These are phyloP conservation scores for Boletus insuetus DNA, from an alignment of 768 basidiomycete species.

Conservation along the genomic window DNA sequence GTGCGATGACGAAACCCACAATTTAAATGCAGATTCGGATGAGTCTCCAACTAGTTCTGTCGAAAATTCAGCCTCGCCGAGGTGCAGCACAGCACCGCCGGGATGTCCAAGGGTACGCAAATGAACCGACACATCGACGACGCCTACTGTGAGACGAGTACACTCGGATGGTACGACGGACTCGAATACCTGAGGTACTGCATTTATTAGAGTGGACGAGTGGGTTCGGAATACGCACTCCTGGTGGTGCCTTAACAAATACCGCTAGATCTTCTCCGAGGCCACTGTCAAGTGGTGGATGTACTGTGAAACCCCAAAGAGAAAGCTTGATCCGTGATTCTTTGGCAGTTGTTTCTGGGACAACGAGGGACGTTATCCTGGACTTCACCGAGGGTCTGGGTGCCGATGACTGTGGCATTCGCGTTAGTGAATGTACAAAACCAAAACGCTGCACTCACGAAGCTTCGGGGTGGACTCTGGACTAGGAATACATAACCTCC, in stretches of 20 bases:
- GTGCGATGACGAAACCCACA: slow-evolving; percentile 48
- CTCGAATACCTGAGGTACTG: slow-evolving; percentile 69
- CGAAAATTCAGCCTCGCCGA: slow-evolving; percentile 64
- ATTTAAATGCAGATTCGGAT: slow-evolving; percentile 48
- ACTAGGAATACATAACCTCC: slow-evolving; percentile 43
- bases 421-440: slow-evolving; percentile 1
- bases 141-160: slow-evolving; percentile 64
- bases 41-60: slow-evolving; percentile 74
- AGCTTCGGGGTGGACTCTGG: slow-evolving; percentile 52
- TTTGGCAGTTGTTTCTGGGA: slow-evolving; percentile 65
- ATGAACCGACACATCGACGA: slow-evolving; percentile 67
- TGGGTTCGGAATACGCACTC: slow-evolving; percentile 50
- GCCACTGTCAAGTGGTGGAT: slow-evolving; percentile 55
- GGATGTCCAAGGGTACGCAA: slow-evolving; percentile 53
- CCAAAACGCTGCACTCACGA: slow-evolving; percentile 44
- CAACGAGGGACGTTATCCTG: slow-evolving; percentile 61
- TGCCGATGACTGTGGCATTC: slow-evolving; percentile 37
- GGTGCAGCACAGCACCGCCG: slow-evolving; percentile 64
- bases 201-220: background rate
- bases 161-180: slow-evolving; percentile 88
- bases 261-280: slow-evolving; percentile 59
- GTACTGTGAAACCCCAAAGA: slow-evolving; percentile 62
- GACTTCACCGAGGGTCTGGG: slow-evolving; percentile 57
- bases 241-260: slow-evolving; percentile 83
- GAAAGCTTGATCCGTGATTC: slow-evolving; percentile 71